These are phyloP conservation scores for Kazachstania sp. DNA, from an alignment of 1,139 yeast species.

Conservation along the genomic window DNA sequence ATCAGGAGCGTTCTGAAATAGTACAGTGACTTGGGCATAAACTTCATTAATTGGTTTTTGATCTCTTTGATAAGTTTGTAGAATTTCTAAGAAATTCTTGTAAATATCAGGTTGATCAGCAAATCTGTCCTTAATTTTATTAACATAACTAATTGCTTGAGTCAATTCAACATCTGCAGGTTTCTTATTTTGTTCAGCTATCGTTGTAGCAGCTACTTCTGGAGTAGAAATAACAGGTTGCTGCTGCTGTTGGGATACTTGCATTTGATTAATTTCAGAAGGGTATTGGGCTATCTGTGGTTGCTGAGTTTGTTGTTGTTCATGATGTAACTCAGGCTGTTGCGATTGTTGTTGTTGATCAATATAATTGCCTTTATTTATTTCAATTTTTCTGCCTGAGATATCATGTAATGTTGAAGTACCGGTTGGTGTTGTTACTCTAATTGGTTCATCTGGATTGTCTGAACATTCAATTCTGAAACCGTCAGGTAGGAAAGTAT, in stretches of 20 bases:
- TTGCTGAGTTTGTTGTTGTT: not conserved
- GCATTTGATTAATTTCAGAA: slow-evolving; percentile 13
- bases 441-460: slow-evolving; percentile 85
- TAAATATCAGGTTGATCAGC: slow-evolving; percentile 93
- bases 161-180: slow-evolving; percentile 93
- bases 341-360: slow-evolving; percentile 1
- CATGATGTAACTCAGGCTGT: not conserved
- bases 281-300: slow-evolving; percentile 11
- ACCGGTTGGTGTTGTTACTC: slow-evolving; percentile 94
- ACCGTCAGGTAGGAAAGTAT: slow-evolving; percentile 95
- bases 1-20: slow-evolving; percentile 91
- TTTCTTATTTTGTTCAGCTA: slow-evolving; percentile 25
- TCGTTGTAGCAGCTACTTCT: slow-evolving; percentile 6
- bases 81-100: slow-evolving; percentile 85
- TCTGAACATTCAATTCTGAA: slow-evolving; percentile 86
- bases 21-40: slow-evolving; percentile 80
- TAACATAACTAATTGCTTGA: slow-evolving; percentile 93
- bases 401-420: slow-evolving; percentile 39
- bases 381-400: slow-evolving; percentile 1
- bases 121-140: slow-evolving; percentile 88
- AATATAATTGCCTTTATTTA: not conserved
- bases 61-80: slow-evolving; percentile 94
- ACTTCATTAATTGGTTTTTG: slow-evolving; percentile 93
- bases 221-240: slow-evolving; percentile 12
- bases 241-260: slow-evolving; percentile 15